Base-by-base conservation (phyloP, 768 basidiomycete genomes). In the Leucogyrophana mollusca region DNA sequence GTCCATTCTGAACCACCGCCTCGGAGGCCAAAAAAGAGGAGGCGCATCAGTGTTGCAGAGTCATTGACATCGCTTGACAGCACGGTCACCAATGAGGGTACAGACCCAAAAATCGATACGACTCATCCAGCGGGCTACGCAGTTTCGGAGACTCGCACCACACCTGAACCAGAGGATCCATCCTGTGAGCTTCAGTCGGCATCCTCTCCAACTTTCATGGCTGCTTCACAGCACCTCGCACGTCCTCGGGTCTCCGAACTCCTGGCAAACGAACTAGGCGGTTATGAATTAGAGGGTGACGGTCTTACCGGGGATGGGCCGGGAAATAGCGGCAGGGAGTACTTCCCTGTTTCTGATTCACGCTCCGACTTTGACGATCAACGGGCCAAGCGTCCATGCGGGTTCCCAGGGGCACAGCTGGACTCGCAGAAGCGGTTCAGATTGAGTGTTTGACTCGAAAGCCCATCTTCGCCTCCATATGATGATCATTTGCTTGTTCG, bases 301-400 rank as follows among this genome's bases (percentile, higher is more conserved):
- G 49, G 55, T 24, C 34, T 43, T 16, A 20, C 44, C 9, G 39
- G 58, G 13, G 54, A 45, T 21, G 8, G 34, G 40, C 32, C 49
- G 21, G 57, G 66, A 1, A 57, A 64, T 38, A 55, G 54, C 20
- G 56, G 59, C 34, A 50, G 61, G 10, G 64, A 66, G 52, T 66
- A 66, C 60, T 66, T 66, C 3, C 64, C 61, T 4, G 64, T 66
- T 22, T 66, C 64, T n/a, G 51, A 66, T 49, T 66, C 64, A 46
- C 61, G 64, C 52, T 66, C 66, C 53, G 66, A 66, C 50, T 56
- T 55, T 17, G 64, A 68, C 47, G 24, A 4, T 40, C 52, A 52
- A 43, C 40, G 56, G 14, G 54, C 54, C 45, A 67, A 61, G 38
- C 61, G 48, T 36, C 55, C 44, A 4, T 56, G 54, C 43, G 51